Evolutionary conservation across 345 rosid genomes (phyloP).

Genomic region (Brassica incana): DNA sequence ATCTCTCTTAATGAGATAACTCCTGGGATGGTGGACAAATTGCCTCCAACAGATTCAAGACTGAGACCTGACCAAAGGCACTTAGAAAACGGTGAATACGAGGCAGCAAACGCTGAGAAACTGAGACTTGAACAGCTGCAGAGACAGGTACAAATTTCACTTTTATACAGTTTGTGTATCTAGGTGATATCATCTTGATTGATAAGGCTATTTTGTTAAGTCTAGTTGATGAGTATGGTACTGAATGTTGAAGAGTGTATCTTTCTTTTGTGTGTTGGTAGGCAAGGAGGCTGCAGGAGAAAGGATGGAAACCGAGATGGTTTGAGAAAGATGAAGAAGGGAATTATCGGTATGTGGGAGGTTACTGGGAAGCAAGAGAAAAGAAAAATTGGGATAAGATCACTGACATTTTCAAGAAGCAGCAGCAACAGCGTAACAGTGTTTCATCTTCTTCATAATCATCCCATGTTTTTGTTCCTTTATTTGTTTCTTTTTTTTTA

Average conservation of each 20-base stretch:
- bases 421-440: conserved; percentile 42
- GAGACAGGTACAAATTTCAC: conserved; percentile 69
- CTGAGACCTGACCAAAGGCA: conserved; percentile 96
- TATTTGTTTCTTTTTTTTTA: background rate
- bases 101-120: conserved; percentile 91
- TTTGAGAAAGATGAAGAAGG: conserved; percentile 82
- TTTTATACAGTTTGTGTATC: background rate
- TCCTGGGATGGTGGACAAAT: conserved; percentile 65
- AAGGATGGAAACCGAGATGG: conserved; percentile 99
- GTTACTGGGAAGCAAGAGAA: conserved; percentile 94
- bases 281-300: conserved; percentile 98
- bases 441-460: conserved; percentile 42
- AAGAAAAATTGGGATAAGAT: conserved; percentile 67
- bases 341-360: conserved; percentile 76
- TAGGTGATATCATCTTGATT: background rate
- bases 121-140: conserved; percentile 92
- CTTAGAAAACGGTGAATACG: conserved; percentile 93
- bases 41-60: conserved; percentile 98
- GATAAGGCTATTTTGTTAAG: background rate
- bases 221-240: background rate
- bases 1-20: conserved; percentile 87
- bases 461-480: conserved; percentile 7
- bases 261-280: conserved; percentile 25
- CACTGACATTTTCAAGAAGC: conserved; percentile 65
- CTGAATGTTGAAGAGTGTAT: conserved; percentile 5